Evolutionary conservation across 169 alveolate genomes (phyloP), one percentile per base, ranked within the genome.

Genomic region (Amoebophrya sp.): DNA sequence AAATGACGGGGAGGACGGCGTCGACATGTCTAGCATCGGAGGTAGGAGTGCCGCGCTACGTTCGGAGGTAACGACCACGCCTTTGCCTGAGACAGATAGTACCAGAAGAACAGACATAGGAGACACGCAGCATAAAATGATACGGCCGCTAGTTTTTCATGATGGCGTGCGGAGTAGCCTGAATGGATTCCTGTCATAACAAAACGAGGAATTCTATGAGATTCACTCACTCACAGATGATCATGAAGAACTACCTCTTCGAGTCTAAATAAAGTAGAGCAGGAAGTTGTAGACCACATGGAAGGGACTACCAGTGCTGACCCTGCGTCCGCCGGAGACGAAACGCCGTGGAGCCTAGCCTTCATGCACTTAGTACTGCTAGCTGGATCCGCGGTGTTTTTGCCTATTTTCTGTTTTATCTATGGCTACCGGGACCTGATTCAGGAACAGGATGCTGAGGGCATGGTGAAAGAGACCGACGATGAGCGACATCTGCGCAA

Each of bases 371-470:
- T 65, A 29, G 26, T 65, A 0, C 83, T 65, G 83, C 83, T 65
- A 29, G 2, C 36, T 36, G 83, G 83, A 29, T 29, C n/a, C 83
- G 83, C n/a, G 3, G 33, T 65, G 36, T 65, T 65, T 36, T 6
- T 18, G 39, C 83, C 83, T 6, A 6, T 65, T 29, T 65, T 6
- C 83, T 65, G 83, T 36, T 65, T 65, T 26, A 29, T 65, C 36
- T 65, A 65, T 36, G 83, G 83, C 38, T 65, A 65, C 26, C 83
- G 83, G 36, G 83, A 65, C 83, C 83, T 65, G 83, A 65, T 65
- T 18, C 83, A 65, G 83, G 83, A 65, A 36, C 83, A 65, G 83
- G 83, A 65, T 26, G 83, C 1, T 10, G 83, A 65, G 12, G 83
- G 83, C 2, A 26, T 26, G 33, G 33, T 0, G 83, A 65, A 65